Conservation (phyloP, 2,329 filamentous ascomycete species). For the Fusarium sp. region DNA sequence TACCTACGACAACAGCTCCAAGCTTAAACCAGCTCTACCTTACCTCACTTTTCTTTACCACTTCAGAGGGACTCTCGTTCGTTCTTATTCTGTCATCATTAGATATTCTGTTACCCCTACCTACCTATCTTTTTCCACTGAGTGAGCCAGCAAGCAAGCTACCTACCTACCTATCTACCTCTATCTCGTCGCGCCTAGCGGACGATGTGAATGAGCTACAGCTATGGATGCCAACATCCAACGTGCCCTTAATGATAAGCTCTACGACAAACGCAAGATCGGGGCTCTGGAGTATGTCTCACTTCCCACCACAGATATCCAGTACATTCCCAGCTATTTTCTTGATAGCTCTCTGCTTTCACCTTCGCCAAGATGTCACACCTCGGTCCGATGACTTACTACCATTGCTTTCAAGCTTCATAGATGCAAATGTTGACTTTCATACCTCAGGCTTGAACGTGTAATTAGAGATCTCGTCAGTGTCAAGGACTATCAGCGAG, state of each 20-base stretch:
- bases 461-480: constrained; percentile 85
- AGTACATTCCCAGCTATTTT: not conserved
- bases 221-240: constrained; percentile 89
- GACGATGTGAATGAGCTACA: constrained; percentile 37
- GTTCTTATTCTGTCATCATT: not conserved
- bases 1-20: constrained; percentile 20
- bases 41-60: not conserved
- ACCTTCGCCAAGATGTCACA: not conserved
- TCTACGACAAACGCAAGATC: constrained; percentile 97
- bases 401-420: not conserved
- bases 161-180: not conserved
- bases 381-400: constrained; percentile 1
- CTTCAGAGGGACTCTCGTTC: not conserved
- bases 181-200: constrained; percentile 24
- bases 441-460: constrained; percentile 76
- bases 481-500: constrained; percentile 78
- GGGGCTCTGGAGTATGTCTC: constrained; percentile 88
- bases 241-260: constrained; percentile 93
- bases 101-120: not conserved
- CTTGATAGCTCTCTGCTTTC: not conserved
- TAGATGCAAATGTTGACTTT: constrained; percentile 8
- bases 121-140: not conserved
- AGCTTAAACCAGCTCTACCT: not conserved
- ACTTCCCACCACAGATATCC: constrained; percentile 4
- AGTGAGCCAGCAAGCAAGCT: not conserved